Evolutionary conservation across 1,284 basidiomycete genomes (phyloP).

Genomic region (Ustilago loliicola): DNA sequence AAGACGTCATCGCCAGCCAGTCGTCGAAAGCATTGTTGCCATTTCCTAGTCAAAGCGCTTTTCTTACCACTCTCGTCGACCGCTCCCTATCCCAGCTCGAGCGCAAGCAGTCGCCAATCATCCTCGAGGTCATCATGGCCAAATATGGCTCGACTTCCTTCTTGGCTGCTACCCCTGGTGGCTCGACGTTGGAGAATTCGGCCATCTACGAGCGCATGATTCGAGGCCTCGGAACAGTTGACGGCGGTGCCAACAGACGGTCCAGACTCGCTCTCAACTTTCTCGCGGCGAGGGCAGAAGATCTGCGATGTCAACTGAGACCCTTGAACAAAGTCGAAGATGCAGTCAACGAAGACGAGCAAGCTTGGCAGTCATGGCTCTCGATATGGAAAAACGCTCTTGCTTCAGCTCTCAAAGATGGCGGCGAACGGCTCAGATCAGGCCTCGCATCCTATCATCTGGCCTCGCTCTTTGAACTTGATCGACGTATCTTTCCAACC

Average conservation of each 20-base stretch:
- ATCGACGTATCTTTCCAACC: conserved; percentile 33
- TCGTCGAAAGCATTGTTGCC: conserved; percentile 12
- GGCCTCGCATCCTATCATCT: conserved; percentile 53
- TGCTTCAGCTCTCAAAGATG: conserved; percentile 26
- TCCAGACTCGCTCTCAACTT: conserved; percentile 41
- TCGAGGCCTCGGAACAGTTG: conserved; percentile 42
- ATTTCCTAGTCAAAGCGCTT: conserved; percentile 26
- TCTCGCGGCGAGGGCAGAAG: conserved; percentile 30
- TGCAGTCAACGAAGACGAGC: background rate
- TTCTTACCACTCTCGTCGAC: conserved; percentile 34
- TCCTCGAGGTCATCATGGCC: conserved; percentile 44
- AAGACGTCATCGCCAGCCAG: background rate
- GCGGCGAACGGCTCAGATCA: conserved; percentile 45
- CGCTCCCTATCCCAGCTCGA: conserved; percentile 39
- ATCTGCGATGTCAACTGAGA: conserved; percentile 26
- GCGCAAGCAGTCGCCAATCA: conserved; percentile 51
- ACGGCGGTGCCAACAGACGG: conserved; percentile 45
- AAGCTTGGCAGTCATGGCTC: conserved; percentile 32
- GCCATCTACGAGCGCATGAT: conserved; percentile 53
- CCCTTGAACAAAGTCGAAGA: conserved; percentile 11
- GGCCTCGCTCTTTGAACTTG: conserved; percentile 44
- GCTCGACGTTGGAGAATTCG: conserved; percentile 14
- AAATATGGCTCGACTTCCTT: conserved; percentile 48
- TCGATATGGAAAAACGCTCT: conserved; percentile 33
- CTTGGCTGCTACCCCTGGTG: conserved; percentile 14